These are phyloP conservation scores for Neofusicoccum ribis DNA, from an alignment of 2,329 filamentous ascomycete species.

Conservation along the genomic window DNA sequence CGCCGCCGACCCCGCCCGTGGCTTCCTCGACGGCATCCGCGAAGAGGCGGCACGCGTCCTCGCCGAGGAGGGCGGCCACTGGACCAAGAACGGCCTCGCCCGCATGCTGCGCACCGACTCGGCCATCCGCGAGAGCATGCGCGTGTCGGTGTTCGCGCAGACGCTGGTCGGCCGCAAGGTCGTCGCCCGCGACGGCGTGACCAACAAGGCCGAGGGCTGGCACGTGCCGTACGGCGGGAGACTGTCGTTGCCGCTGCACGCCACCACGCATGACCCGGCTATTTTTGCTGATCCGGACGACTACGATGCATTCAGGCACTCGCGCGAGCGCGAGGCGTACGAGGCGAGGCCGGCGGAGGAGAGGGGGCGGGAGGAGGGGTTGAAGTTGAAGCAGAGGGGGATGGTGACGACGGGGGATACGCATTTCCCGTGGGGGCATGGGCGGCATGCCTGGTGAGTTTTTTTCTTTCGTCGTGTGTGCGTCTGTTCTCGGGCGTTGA, in stretches of 20 bases:
- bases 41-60: neutral
- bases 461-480: neutral
- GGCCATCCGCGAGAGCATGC: constrained; percentile 35
- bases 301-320: constrained; percentile 36
- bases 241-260: constrained; percentile 19
- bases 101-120: constrained; percentile 30
- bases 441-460: constrained; percentile 31
- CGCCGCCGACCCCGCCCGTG: constrained; percentile 25
- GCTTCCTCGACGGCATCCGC: constrained; percentile 17
- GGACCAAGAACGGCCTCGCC: constrained; percentile 27
- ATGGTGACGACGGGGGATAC: constrained; percentile 28
- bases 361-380: neutral
- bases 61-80: constrained; percentile 7
- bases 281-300: constrained; percentile 29
- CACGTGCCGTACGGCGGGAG: constrained; percentile 26
- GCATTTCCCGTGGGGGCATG: constrained; percentile 33
- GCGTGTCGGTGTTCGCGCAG: constrained; percentile 27
- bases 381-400: constrained; percentile 19
- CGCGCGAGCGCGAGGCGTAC: constrained; percentile 24
- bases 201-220: constrained; percentile 26
- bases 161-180: constrained; percentile 29
- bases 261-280: constrained; percentile 38
- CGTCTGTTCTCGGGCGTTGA: too few relatives aligned
- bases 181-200: constrained; percentile 28
- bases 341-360: constrained; percentile 5